Conservation (phyloP, 768 basidiomycete species). For the Leccinellum rugosiceps region DNA sequence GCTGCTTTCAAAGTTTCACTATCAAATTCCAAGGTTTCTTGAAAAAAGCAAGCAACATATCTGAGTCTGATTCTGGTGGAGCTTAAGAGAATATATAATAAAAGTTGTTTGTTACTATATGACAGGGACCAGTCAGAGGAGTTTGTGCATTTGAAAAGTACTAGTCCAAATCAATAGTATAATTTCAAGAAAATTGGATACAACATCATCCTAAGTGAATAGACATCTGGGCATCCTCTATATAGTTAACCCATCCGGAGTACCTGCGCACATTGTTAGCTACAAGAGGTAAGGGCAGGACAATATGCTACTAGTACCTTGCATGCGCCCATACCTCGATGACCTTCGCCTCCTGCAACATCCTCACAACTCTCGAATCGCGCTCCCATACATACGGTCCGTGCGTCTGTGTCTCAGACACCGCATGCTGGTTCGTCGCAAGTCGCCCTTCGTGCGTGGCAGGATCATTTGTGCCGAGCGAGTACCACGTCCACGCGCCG, state of each 20-base stretch:
- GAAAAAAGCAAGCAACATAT: too few species aligned
- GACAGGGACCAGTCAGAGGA: too few species aligned
- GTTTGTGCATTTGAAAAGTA: neutral
- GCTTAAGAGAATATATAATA: too few species aligned
- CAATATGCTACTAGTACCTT: neutral
- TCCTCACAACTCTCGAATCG: neutral
- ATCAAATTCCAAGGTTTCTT: too few species aligned
- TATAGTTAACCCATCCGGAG: neutral
- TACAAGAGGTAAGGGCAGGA: neutral
- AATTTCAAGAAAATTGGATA: neutral
- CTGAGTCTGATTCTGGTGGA: too few species aligned
- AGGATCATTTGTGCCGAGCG: neutral
- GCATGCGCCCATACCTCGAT: neutral
- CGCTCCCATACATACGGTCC: neutral
- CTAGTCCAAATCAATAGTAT: neutral
- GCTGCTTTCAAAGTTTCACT: too few species aligned
- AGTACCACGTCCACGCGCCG: neutral
- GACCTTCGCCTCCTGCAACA: neutral
- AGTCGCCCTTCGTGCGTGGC: neutral
- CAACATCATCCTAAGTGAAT: neutral
- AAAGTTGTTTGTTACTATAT: too few species aligned
- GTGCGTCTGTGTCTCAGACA: neutral
- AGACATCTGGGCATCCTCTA: neutral
- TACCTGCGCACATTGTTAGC: neutral
- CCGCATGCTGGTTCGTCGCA: neutral